These are phyloP conservation scores for Nyssa sinensis DNA, from an alignment of 148 eudicot genomes.

Conservation along the genomic window DNA sequence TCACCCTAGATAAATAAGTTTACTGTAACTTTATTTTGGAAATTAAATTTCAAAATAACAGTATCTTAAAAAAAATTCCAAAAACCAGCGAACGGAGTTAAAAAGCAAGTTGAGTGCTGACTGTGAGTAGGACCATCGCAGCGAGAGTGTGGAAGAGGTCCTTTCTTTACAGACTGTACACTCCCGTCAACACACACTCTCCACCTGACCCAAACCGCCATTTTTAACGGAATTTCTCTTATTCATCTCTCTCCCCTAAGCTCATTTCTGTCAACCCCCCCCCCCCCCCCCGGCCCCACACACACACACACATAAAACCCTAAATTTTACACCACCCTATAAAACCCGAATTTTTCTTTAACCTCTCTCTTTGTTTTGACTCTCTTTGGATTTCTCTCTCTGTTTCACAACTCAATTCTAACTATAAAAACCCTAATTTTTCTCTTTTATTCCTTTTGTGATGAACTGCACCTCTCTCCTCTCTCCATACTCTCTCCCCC, in stretches of 20 bases:
- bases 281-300: not conserved
- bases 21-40: too few species aligned
- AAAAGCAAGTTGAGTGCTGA: conserved; percentile 2
- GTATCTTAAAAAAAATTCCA: too few species aligned
- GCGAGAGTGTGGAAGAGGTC: not conserved
- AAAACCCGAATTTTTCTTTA: not conserved
- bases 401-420: not conserved
- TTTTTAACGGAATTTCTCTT: conserved; percentile 2
- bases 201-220: conserved; percentile 11
- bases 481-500: not conserved
- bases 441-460: not conserved
- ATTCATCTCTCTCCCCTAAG: not conserved
- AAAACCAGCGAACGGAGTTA: conserved; percentile 7
- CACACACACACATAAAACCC: too few species aligned
- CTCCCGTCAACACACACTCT: not conserved
- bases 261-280: not conserved
- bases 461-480: conserved; percentile 13
- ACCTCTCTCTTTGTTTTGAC: not conserved
- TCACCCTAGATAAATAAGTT: too few species aligned
- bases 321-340: too few species aligned
- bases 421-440: conserved; percentile 10
- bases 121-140: not conserved
- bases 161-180: conserved; percentile 20
- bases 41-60: too few species aligned
- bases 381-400: not conserved